phyloP scores from a whole-genome alignment of 352 stramenopile species.

The Globisporangium paroecandrum region DNA sequence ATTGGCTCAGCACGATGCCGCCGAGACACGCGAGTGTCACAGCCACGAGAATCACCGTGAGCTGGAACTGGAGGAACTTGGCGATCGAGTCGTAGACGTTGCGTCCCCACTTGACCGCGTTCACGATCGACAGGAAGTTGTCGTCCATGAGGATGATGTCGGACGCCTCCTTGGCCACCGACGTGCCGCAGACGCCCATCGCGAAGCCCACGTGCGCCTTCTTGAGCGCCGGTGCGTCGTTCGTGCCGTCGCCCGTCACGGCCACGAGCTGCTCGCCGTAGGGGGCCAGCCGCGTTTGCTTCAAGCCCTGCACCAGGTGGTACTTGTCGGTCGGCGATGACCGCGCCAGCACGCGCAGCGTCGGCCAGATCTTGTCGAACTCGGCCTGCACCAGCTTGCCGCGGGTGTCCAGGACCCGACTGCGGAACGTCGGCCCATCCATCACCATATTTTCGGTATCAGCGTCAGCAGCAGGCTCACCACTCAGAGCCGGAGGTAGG shows the following conservation, averaged over 20 bases:
- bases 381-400: conserved; percentile 55
- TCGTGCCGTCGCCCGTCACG: conserved; percentile 92
- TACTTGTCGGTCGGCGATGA: conserved; percentile 90
- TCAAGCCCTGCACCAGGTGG: conserved; percentile 85
- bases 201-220: conserved; percentile 87
- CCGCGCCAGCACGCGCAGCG: conserved; percentile 89
- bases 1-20: conserved; percentile 54
- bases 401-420: conserved; percentile 39
- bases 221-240: conserved; percentile 91
- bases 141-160: conserved; percentile 93
- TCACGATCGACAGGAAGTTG: conserved; percentile 91
- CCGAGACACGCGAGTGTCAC: conserved; percentile 81
- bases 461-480: conserved; percentile 21
- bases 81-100: conserved; percentile 92
- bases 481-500: conserved; percentile 24
- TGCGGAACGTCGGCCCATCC: conserved; percentile 55
- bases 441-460: conserved; percentile 21
- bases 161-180: conserved; percentile 86
- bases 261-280: conserved; percentile 68
- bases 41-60: conserved; percentile 89
- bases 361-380: conserved; percentile 80
- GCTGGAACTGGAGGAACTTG: conserved; percentile 93
- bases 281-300: conserved; percentile 33
- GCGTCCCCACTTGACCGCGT: conserved; percentile 89
- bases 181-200: conserved; percentile 86